Evolutionary conservation across 208 protist species (phyloP), one percentile per base, ranked within the genome.

Genomic region (Kentomonas sorsogonicus): DNA sequence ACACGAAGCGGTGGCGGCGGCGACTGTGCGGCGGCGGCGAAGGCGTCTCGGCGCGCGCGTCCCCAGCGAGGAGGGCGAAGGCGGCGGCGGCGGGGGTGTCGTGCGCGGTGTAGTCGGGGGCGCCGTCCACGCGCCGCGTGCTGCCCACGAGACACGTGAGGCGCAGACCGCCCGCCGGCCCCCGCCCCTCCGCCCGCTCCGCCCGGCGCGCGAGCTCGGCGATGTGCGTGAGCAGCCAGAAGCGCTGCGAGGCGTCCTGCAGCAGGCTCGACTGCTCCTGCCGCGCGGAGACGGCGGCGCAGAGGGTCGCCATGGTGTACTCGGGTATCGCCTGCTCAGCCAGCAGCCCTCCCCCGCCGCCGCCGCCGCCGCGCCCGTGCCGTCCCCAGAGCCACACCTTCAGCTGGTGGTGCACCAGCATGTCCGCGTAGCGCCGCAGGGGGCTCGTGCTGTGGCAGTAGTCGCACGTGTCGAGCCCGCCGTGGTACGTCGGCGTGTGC

Each of bases 321-420:
- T 94, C 87, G 3, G 87, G 79, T 39, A 94, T 83, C 23, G 50
- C 40, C 50, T 69, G 63, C 51, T 67, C 46, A 10, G 60, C 36
- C 16, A 33, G 25, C 47, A 31, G 11, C 23, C 36, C 26, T 22
- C 16, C 18, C 50, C 20, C 30, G 36, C 9, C 46, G 40, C 40
- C 23, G 40, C 39, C 13, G 5, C 22, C 23, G 13, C 36, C 40
- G 25, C 46, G 3, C 31, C 36, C 31, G 33, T 53, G 45, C 39
- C 73, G 66, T 39, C 64, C 59, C 76, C 75, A 84, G 0, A 94
- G 51, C 73, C 74, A 82, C 50, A 84, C 75, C 63, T 95, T 95
- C 15, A 95, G 74, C 54, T 95, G 89, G 40, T 95, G 86, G 57
- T 95, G 89, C 15, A 95, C 89, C 7, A 95, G 65, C 89, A 95